Evolutionary conservation across 805 yeast species (phyloP), one percentile per base, ranked within the genome.

Genomic region (Yamadazyma sp.): DNA sequence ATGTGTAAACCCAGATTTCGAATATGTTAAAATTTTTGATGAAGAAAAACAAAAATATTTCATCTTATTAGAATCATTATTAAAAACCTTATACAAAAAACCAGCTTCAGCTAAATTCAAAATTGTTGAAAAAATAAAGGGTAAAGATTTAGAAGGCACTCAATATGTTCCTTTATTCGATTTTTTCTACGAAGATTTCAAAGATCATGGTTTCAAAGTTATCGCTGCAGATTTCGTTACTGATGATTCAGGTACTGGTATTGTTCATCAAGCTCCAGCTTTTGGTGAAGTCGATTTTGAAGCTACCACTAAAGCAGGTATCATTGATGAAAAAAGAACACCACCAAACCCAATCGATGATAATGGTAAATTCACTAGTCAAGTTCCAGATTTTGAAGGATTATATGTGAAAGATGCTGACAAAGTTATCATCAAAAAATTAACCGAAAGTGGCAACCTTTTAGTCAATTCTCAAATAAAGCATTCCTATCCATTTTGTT

Each of bases 401-500:
- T 56, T 78, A 29, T 88, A 91, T 55, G 97, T 93, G 47, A 93
- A 93, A 70, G 96, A 87, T 54, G 97, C 98, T 30, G 98, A 93
- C 65, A 80, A 87, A 52, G 74, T 77, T 53, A 91, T 93, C 58
- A 87, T 93, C 62, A 89, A 87, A 65, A 67, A 76, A 45, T 73
- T 93, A 58, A 85, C 93, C 40, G 85, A 78, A 35, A 61, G 70
- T 25, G 98, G 95, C 33, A 76, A 82, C 47, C 49, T 93, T 23
- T 70, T 93, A 46, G 75, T 79, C 27, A 82, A 80, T 39, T 70
- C 86, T 27, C 98, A 93, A 72, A 74, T 89, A 48, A 80, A 81
- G 68, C 99, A 93, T 75, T 83, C 95, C 62, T 93, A 93, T 65
- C 98, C 99, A 53, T 93, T 93, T 83, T 93, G 99, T 72, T 93